These are phyloP conservation scores for Amanita subjunquillea DNA, from an alignment of 768 basidiomycete species.

Conservation along the genomic window DNA sequence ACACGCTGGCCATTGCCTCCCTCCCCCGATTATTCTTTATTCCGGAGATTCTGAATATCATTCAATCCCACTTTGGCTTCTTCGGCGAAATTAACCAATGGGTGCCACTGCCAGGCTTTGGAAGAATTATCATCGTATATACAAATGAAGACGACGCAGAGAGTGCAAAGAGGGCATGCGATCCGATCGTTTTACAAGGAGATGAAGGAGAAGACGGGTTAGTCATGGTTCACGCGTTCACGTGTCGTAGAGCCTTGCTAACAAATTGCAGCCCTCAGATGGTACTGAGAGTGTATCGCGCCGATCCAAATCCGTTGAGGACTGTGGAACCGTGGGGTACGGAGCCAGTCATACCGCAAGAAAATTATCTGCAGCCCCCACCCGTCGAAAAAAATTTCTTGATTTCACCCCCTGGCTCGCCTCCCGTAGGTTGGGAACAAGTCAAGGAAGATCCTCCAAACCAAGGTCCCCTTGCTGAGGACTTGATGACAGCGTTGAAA, in stretches of 20 bases:
- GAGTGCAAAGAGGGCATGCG: conserved; percentile 52
- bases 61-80: conserved; percentile 60
- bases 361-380: conserved; percentile 68
- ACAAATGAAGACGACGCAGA: conserved; percentile 52
- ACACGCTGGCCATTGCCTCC: conserved; percentile 75
- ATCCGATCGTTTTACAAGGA: conserved; percentile 51
- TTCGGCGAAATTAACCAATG: conserved; percentile 85
- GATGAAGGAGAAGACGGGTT: conserved; percentile 43
- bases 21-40: conserved; percentile 75
- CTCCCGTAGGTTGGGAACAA: conserved; percentile 94
- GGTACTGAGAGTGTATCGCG: conserved; percentile 61
- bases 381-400: conserved; percentile 86
- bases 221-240: conserved; percentile 6
- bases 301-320: conserved; percentile 53
- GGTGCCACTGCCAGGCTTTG: conserved; percentile 79
- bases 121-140: conserved; percentile 78
- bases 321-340: conserved; percentile 14
- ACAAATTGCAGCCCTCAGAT: conserved; percentile 30
- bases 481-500: conserved; percentile 72
- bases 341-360: conserved; percentile 22
- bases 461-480: conserved; percentile 69
- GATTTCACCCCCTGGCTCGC: conserved; percentile 96
- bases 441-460: conserved; percentile 90
- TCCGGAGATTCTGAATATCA: conserved; percentile 50
- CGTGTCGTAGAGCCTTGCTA: conserved; percentile 3